phyloP scores from a whole-genome alignment of 768 basidiomycete species.

The Trichaptum fuscoviolaceum region DNA sequence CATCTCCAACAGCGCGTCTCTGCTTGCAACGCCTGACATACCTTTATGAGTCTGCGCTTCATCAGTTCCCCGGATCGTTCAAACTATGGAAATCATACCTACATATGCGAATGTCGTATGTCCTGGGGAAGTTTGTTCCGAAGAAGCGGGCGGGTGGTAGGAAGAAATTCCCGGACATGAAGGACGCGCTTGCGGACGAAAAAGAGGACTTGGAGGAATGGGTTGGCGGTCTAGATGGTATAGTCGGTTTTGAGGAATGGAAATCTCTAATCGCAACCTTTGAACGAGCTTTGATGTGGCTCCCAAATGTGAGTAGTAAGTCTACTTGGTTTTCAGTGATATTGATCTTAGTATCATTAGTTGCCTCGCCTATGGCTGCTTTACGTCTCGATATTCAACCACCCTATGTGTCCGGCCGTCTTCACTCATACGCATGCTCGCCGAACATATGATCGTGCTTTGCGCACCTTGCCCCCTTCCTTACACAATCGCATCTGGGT shows the following conservation, averaged over 20 bases:
- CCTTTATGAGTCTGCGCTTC: slow-evolving; percentile 90
- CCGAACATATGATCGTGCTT: slow-evolving; percentile 87
- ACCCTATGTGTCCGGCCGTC: slow-evolving; percentile 80
- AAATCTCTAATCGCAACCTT: slow-evolving; percentile 79
- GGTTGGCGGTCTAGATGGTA: slow-evolving; percentile 79
- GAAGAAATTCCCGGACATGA: slow-evolving; percentile 91
- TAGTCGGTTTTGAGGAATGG: slow-evolving; percentile 98
- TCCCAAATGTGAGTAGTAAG: slow-evolving; percentile 66
- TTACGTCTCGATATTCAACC: slow-evolving; percentile 86
- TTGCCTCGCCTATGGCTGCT: slow-evolving; percentile 92
- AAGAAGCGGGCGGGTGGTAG: slow-evolving; percentile 80
- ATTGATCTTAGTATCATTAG: slow-evolving; percentile 33
- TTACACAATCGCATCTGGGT: slow-evolving; percentile 91
- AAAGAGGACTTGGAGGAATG: slow-evolving; percentile 75
- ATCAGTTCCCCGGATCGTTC: slow-evolving; percentile 84
- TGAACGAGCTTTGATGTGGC: slow-evolving; percentile 92
- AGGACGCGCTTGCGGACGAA: slow-evolving; percentile 84
- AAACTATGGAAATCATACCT: slow-evolving; percentile 96
- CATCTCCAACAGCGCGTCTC: slow-evolving; percentile 64
- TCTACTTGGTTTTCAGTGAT: slow-evolving; percentile 9
- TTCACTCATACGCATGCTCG: slow-evolving; percentile 89
- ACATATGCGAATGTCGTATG: slow-evolving; percentile 74
- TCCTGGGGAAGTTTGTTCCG: slow-evolving; percentile 67
- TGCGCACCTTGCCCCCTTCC: slow-evolving; percentile 90
- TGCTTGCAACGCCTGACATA: slow-evolving; percentile 82